Evolutionary conservation across 2,329 filamentous ascomycete genomes (phyloP).

Genomic region (Stachybotrys elegans): DNA sequence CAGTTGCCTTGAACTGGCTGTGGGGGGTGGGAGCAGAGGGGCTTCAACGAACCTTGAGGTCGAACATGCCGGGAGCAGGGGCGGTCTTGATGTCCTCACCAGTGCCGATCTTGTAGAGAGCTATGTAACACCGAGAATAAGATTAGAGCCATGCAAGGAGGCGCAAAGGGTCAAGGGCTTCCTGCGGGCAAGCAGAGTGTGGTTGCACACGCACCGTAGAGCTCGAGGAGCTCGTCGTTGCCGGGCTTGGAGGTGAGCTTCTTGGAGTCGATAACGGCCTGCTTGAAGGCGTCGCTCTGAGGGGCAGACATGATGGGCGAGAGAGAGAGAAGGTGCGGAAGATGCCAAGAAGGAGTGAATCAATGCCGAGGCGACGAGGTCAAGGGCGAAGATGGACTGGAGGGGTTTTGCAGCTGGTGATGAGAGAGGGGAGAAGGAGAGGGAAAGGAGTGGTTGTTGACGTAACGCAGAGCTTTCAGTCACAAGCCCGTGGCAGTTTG

Average conservation of each 20-base stretch:
- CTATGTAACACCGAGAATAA: constrained; percentile 25
- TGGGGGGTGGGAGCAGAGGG: background rate
- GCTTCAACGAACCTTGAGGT: constrained; percentile 55
- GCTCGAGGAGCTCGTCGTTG: constrained; percentile 60
- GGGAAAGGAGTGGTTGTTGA: no score
- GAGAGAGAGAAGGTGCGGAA: no score
- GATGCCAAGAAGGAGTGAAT: no score
- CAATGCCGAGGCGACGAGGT: no score
- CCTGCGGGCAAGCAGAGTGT: background rate
- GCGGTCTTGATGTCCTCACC: constrained; percentile 54
- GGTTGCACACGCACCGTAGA: constrained; percentile 44
- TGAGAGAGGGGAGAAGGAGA: no score
- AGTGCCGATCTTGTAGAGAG: constrained; percentile 52
- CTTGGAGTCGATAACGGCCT: constrained; percentile 58
- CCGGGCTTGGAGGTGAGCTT: constrained; percentile 61
- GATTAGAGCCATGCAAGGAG: constrained; percentile 1
- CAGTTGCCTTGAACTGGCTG: background rate
- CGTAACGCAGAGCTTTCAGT: no score
- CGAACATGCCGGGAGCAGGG: constrained; percentile 60
- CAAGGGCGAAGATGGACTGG: no score
- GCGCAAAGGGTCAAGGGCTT: no score
- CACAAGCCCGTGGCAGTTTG: no score
- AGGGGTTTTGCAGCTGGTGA: no score
- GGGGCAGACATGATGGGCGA: constrained; percentile 36
- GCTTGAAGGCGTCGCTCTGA: constrained; percentile 44